Evolutionary conservation across 257 asterid species (phyloP), one percentile per base, ranked within the genome.

Genomic region (Leonotis leonurus): DNA sequence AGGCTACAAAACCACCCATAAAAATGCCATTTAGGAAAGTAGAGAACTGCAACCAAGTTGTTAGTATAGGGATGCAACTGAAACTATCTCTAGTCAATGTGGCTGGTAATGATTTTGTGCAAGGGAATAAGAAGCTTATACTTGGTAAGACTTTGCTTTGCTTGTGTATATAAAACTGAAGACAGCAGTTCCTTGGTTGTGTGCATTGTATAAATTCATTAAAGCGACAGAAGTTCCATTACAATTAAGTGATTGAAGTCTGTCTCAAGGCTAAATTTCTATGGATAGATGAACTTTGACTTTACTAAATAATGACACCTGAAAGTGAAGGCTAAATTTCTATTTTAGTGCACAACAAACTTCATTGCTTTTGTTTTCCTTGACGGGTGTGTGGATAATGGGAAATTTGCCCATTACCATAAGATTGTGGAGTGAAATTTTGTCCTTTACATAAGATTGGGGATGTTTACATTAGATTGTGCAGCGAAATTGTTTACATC

Each of bases 1-100:
- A 84, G 6, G 86, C 98, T 39, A 78, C 98, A 61, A 92, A 83
- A 78, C 97, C 98, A 70, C 98, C 98, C 14, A 92, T 92, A 65
- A 89, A 89, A 75, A 88, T 88, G 98, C 95, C 93, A 8, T 92
- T 92, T 61, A 76, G 93, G 56, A 92, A 92, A 80, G 95, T 92
- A 43, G 98, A 92, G 78, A 92, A 92, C 70, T 88, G 97, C 79
- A 92, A 92, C 79, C 98, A 92, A 78, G 97, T 88, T 9, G 79
- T 92, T 69, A 66, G 75, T 72, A 86, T 88, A 20, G 97, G 97
- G 81, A 88, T 78, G 78, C 87, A 69, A 71, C 74, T 92, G 76
- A 88, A 81, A 60, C 86, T 92, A 67, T 92, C 98, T 64, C 81
- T 92, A 33, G 98, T 92, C 52, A 92, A 92, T 74, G 97, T 92